phyloP scores from a whole-genome alignment of 2,329 filamentous ascomycete genomes.

The Botrytis paeoniae region DNA sequence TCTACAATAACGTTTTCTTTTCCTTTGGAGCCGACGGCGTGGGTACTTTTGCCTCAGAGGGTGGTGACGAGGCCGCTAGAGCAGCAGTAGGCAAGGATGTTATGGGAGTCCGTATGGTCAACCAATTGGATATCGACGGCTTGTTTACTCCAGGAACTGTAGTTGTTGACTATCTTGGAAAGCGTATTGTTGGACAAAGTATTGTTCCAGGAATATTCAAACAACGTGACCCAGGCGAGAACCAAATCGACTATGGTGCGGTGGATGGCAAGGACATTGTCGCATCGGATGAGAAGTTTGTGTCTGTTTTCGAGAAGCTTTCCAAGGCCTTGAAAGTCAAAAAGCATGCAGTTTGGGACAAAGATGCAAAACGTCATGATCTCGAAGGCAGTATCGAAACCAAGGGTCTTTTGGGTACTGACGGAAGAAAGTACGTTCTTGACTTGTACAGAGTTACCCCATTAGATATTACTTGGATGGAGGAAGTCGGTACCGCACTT shows the following conservation, averaged over 20 bases:
- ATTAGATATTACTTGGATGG: conserved; percentile 85
- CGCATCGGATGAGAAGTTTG: conserved; percentile 84
- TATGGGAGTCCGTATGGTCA: conserved; percentile 87
- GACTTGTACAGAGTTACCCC: conserved; percentile 95
- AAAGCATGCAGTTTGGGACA: conserved; percentile 96
- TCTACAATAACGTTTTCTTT: conserved; percentile 99
- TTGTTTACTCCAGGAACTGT: conserved; percentile 95
- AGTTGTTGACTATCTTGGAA: conserved; percentile 94
- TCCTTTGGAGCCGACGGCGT: conserved; percentile 97
- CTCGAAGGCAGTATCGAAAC: conserved; percentile 96
- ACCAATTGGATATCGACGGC: conserved; percentile 92
- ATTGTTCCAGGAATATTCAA: conserved; percentile 99
- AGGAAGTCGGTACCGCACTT: conserved; percentile 61
- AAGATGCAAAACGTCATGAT: conserved; percentile 85
- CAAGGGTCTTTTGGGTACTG: conserved; percentile 94
- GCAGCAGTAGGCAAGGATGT: conserved; percentile 98
- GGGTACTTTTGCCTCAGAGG: conserved; percentile 93
- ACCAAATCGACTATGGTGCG: conserved; percentile 97
- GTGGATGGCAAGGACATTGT: conserved; percentile 97
- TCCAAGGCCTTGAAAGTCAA: conserved; percentile 90
- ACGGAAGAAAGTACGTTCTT: conserved; percentile 95
- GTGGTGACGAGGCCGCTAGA: conserved; percentile 91
- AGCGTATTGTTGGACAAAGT: conserved; percentile 94
- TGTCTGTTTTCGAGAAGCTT: conserved; percentile 79
- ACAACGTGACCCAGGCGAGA: conserved; percentile 93